These are phyloP conservation scores for Rosellinia necatrix DNA, from an alignment of 2,329 filamentous ascomycete genomes.

Conservation along the genomic window DNA sequence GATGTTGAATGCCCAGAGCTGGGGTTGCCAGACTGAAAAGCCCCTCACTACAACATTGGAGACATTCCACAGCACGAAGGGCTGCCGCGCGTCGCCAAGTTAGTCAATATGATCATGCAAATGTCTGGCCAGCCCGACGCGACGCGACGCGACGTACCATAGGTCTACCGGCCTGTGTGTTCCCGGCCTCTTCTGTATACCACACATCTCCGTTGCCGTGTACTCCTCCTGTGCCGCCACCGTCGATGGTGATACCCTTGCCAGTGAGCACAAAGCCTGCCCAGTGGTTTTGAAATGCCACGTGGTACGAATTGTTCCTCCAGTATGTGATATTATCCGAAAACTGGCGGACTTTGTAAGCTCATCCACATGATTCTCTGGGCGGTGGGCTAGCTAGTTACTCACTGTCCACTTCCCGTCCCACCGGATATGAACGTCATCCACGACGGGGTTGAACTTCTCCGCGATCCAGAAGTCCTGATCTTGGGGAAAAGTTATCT, in stretches of 20 bases:
- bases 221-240: conserved; percentile 57
- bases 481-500: conserved; percentile 54
- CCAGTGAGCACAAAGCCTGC: conserved; percentile 58
- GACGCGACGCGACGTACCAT: too few species aligned
- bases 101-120: background rate
- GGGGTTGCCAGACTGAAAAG: conserved; percentile 56
- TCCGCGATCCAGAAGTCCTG: conserved; percentile 56
- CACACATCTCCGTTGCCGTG: conserved; percentile 59
- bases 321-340: conserved; percentile 58
- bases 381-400: background rate
- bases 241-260: conserved; percentile 55
- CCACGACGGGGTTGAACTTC: conserved; percentile 53
- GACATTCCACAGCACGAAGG: conserved; percentile 63
- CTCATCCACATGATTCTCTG: background rate
- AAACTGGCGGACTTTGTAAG: conserved; percentile 33
- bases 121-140: too few species aligned
- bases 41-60: conserved; percentile 57
- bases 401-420: conserved; percentile 51
- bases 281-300: conserved; percentile 60
- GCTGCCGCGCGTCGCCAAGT: background rate
- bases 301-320: conserved; percentile 57
- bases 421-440: conserved; percentile 58
- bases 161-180: conserved; percentile 54
- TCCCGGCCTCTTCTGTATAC: conserved; percentile 54
- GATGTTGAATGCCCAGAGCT: conserved; percentile 59